These are phyloP conservation scores for Ceratobasidium sp. DNA, from an alignment of 1,284 basidiomycete species.

Conservation along the genomic window DNA sequence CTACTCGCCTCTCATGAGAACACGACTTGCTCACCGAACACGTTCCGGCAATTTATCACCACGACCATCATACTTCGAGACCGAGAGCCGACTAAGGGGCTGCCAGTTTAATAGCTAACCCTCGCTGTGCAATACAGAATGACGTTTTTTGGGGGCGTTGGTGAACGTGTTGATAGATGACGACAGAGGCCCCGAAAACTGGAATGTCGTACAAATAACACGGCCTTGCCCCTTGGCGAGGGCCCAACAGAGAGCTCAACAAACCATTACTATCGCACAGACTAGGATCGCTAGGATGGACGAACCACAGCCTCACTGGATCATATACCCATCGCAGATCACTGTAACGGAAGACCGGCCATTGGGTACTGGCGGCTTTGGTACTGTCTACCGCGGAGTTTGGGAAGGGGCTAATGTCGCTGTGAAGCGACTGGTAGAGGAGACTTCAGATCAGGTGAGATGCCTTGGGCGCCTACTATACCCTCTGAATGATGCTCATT, in stretches of 20 bases:
- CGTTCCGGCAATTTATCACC: background rate
- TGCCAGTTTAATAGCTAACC: background rate
- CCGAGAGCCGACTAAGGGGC: background rate
- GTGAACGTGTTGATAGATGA: too few relatives aligned
- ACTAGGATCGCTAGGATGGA: background rate
- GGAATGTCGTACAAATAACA: background rate
- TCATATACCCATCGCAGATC: conserved; percentile 29
- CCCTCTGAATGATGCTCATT: background rate
- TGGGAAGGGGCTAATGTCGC: conserved; percentile 44
- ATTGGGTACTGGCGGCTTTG: conserved; percentile 24
- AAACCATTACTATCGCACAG: background rate
- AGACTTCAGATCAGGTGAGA: conserved; percentile 35
- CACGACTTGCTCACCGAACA: background rate
- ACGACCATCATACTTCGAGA: background rate
- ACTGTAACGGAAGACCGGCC: conserved; percentile 17
- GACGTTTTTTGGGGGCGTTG: background rate
- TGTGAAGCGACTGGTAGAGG: conserved; percentile 36
- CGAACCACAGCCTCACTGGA: conserved; percentile 31
- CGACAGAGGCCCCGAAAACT: background rate
- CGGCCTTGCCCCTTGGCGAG: background rate
- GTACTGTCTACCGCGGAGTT: conserved; percentile 39
- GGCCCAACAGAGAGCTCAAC: background rate
- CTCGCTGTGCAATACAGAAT: background rate
- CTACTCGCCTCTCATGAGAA: background rate
- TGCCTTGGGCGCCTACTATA: background rate